Conservation (phyloP, 2,329 filamentous ascomycete genomes). For the Talaromyces sp. region DNA sequence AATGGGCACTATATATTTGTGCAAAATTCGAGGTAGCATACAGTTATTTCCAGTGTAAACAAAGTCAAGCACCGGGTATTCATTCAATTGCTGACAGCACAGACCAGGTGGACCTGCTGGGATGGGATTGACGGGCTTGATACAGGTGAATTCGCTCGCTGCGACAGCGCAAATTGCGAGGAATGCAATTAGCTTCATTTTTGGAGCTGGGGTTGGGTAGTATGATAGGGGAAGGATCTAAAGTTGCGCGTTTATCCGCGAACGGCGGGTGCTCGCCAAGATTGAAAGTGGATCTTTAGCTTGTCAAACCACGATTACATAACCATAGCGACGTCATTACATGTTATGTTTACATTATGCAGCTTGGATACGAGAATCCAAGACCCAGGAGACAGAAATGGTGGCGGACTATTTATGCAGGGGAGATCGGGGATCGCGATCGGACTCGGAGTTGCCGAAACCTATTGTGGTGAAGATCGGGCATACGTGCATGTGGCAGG, state of each 20-base stretch:
- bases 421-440: background rate
- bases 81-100: slow-evolving; percentile 8
- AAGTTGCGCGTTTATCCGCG: background rate
- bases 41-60: slow-evolving; percentile 9
- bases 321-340: background rate
- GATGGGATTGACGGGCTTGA: slow-evolving; percentile 13
- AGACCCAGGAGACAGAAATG: background rate
- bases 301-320: background rate
- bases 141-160: slow-evolving; percentile 6
- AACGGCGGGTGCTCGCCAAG: background rate
- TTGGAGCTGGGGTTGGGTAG: background rate
- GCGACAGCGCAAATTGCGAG: background rate
- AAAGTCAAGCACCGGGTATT: slow-evolving; percentile 7
- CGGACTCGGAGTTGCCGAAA: background rate
- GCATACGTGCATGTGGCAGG: too few relatives aligned
- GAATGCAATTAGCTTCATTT: slow-evolving; percentile 1
- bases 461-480: background rate
- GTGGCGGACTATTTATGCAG: background rate
- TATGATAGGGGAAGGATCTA: background rate
- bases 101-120: slow-evolving; percentile 8
- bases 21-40: background rate
- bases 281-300: slow-evolving; percentile 1
- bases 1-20: background rate
- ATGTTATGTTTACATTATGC: background rate
- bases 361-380: background rate